Base-by-base conservation (phyloP, 1,284 basidiomycete genomes). In the Apiotrichum siamense region DNA sequence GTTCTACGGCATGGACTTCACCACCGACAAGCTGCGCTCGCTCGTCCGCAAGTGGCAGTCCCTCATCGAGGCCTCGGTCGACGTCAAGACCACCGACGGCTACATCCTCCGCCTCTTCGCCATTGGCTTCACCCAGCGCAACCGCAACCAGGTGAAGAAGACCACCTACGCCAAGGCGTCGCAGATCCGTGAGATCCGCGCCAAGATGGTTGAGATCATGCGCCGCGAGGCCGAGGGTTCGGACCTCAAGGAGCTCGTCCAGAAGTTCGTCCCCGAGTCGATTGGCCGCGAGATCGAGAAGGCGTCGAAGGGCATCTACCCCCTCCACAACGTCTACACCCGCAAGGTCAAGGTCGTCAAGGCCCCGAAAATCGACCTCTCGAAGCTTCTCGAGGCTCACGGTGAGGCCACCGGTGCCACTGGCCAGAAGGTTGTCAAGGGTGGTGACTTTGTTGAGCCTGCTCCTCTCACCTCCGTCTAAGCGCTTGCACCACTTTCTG, bases 1-100 rank as follows among this genome's bases (percentile, higher is more conserved):
- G 79, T 99, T 99, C 87, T 88, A 94, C 80, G 96, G 94, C 75
- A 98, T 99, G 96, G 90, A 96, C 81, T 97, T 99, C 81, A 98
- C 96, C 61, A 96, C 92, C 61, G 96, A 99, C 86, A 98, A 98
- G 80, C 86, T 98, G 64, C 92, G 96, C 61, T 98, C 96, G 53
- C 91, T 99, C 69, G 96, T 98, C 67, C 91, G 94, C 77, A 99
- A 98, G 80, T 99, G 96, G 96, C 96, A 98, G 79, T 85, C 92
- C 35, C 87, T 98, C 71, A 93, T 99, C 71, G 94, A 99, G 81
- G 94, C 94, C 49, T 87, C 93, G 76, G 88, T 97, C 75, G 96
- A 99, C 75, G 90, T 99, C 71, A 93, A 92, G 81, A 99, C 96
- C 61, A 96, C 93, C 64, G 96, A 99, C 77, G 96, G 96, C 55